Conservation (phyloP, 2,329 filamentous ascomycete species). For the Microdochium bolleyi region DNA sequence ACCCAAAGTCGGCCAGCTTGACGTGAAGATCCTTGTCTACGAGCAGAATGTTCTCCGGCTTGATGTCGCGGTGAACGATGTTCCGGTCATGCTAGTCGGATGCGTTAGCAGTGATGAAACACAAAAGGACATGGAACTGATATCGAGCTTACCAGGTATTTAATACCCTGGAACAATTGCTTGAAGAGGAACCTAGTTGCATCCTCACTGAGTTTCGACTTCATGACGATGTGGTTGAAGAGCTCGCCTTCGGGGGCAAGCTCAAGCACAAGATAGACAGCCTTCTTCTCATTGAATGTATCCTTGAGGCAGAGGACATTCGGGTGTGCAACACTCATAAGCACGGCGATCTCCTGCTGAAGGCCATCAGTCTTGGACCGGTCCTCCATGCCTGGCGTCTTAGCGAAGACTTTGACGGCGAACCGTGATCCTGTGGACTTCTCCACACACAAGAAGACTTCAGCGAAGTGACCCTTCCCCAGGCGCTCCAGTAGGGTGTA, state of each 20-base stretch:
- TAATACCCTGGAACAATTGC: slow-evolving; percentile 88
- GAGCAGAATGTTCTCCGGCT: slow-evolving; percentile 91
- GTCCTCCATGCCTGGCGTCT: slow-evolving; percentile 73
- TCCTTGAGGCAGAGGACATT: slow-evolving; percentile 91
- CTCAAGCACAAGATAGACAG: slow-evolving; percentile 86
- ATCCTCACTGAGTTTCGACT: slow-evolving; percentile 76
- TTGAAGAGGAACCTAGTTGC: slow-evolving; percentile 82
- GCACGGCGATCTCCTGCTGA: slow-evolving; percentile 90
- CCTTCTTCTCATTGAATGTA: slow-evolving; percentile 85
- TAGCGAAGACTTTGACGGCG: slow-evolving; percentile 93
- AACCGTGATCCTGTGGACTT: slow-evolving; percentile 74
- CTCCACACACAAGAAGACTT: slow-evolving; percentile 86
- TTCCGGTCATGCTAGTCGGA: slow-evolving; percentile 77
- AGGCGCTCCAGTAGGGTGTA: slow-evolving; percentile 80
- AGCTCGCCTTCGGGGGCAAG: slow-evolving; percentile 87
- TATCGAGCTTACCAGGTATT: slow-evolving; percentile 69
- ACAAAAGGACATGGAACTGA: not conserved
- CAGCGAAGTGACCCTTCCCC: slow-evolving; percentile 91
- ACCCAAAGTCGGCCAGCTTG: slow-evolving; percentile 92
- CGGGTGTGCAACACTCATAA: slow-evolving; percentile 95
- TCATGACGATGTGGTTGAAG: slow-evolving; percentile 90
- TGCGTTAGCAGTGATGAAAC: slow-evolving; percentile 14
- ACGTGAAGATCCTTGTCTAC: slow-evolving; percentile 77
- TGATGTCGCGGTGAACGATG: slow-evolving; percentile 96
- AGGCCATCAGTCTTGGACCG: slow-evolving; percentile 76